Base-by-base conservation (phyloP, 495 filamentous ascomycete genomes). In the Neurospora intermedia region DNA sequence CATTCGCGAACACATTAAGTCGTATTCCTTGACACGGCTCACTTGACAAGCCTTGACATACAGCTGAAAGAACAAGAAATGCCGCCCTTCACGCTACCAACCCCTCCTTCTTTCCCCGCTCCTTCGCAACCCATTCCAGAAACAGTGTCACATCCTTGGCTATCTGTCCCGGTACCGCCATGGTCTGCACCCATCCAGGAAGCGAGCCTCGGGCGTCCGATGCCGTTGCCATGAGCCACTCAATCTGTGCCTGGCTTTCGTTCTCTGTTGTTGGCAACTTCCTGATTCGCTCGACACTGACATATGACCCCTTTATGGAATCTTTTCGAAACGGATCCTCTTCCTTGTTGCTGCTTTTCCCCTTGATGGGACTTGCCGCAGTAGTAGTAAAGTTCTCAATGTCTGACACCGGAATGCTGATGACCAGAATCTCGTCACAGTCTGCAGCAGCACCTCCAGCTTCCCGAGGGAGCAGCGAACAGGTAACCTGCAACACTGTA, bases 131-230 rank as follows among this genome's bases (percentile, higher is more conserved):
- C 91, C 91, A 93, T 13, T 77, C 79, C 70, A 93, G 76, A 77
- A 93, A 93, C 72, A 91, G 80, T 6, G 88, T 87, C 27, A 94
- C 92, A 83, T 94, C 92, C 75, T 90, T 90, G 40, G 89, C 88
- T 71, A 94, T 87, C 46, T 88, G 86, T 13, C 84, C 85, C 2
- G 90, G 88, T 39, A 93, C 86, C 16, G 87, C 90, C 69, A 87
- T 78, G 74, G 90, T 87, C 84, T 93, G 91, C 75, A 92, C 80
- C 87, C 86, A 91, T 77, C 85, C 81, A 8, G 92, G 92, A 71
- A 94, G 84, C 38, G 84, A 83, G 10, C 91, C 91, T 20, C 84
- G 84, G 0, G 91, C 90, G 78, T 93, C 87, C 62, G 89, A 90
- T n/a, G 88, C 87, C 62, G 91, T 92, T 4, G 88, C 88, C 87